Evolutionary conservation across 345 rosid species (phyloP), one percentile per base, ranked within the genome.

Genomic region (Limnanthes douglasii): DNA sequence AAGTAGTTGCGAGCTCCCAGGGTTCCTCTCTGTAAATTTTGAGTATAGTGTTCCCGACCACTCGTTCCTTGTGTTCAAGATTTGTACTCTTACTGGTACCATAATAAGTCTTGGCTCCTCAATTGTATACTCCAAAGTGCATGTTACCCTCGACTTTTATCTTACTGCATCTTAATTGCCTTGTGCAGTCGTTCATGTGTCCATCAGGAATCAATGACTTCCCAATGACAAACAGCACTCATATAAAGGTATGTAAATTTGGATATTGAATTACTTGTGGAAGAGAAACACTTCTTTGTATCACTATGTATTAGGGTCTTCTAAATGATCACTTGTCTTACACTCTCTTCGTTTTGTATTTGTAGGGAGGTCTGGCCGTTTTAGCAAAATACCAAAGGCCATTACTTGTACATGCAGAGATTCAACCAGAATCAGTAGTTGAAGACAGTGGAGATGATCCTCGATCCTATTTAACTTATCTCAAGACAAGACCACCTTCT

Each of bases 201-300:
- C 95, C 95, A 36, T 90, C 98, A 2, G 98, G 95, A 51, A 84
- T 84, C 63, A 55, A 77, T 12, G 98, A 90, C 72, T 90, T 90
- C 33, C 95, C 94, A 8, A 90, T 90, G 98, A 84, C 98, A 37
- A 73, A 68, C 48, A 57, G 61, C 22, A 66, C 57, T 56, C 98
- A 90, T 41, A 84, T 90, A 38, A 84, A 84, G 95, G 95, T 80
- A 31, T 4, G 62, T 12, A 31, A 23, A 23, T 26, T 44, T 8
- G 5, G 29, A 4, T 49, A 31, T 24, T 37, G 11, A 42, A 27
- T 15, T 23, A 13, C 15, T 15, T 12, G n/a, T n/a, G n/a, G n/a
- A n/a, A n/a, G n/a, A n/a, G n/a, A n/a, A n/a, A n/a, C n/a, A n/a
- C n/a, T n/a, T n/a, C n/a, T n/a, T n/a, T n/a, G n/a, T n/a, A n/a